phyloP scores from a whole-genome alignment of 108 stramenopile genomes.

The Skeletonema costatum region DNA sequence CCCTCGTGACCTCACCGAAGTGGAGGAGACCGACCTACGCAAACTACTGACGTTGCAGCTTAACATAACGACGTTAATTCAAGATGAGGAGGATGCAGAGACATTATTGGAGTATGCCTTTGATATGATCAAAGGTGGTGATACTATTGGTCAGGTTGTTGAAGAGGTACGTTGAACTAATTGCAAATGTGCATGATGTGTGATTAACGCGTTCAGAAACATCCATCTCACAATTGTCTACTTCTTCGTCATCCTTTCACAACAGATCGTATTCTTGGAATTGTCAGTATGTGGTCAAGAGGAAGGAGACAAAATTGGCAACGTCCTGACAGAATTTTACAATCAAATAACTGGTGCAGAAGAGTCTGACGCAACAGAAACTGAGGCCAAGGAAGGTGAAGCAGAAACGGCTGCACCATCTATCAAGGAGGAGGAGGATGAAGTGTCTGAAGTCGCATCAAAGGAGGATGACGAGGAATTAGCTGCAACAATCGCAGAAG shows the following conservation, averaged over 20 bases:
- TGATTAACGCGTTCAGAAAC: background rate
- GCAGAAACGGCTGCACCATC: background rate
- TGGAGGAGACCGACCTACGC: background rate
- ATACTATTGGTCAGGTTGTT: background rate
- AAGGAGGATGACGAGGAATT: background rate
- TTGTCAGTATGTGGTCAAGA: background rate
- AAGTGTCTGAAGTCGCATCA: background rate
- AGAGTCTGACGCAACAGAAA: background rate
- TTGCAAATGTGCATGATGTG: background rate
- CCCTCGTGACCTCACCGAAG: background rate
- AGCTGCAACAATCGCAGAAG: background rate
- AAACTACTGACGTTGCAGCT: background rate
- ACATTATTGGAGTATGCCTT: background rate
- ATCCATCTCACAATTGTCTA: background rate
- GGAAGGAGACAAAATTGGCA: background rate
- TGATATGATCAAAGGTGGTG: conserved; percentile 7
- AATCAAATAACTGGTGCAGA: background rate
- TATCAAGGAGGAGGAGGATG: background rate
- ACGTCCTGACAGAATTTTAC: background rate
- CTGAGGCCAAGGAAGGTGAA: background rate
- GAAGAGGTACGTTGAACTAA: background rate
- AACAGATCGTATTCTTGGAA: conserved; percentile 2
- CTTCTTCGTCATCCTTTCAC: background rate
- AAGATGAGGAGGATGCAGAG: conserved; percentile 6
- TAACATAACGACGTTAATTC: background rate